Evolutionary conservation across 2,329 filamentous ascomycete species (phyloP).

Genomic region (Xylaria sp.): DNA sequence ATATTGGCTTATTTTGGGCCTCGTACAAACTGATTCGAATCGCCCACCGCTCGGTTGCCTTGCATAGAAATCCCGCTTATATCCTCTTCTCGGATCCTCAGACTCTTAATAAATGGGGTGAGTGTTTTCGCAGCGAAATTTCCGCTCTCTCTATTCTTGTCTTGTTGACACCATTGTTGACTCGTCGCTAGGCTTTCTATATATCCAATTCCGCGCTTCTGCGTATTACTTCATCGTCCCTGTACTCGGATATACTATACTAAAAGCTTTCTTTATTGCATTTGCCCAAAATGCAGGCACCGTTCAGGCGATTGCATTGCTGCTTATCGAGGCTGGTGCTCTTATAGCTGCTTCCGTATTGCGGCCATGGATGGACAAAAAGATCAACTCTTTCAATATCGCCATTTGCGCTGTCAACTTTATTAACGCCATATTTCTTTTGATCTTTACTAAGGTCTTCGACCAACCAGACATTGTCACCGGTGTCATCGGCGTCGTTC

Average conservation of each 20-base stretch:
- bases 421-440: constrained; percentile 86
- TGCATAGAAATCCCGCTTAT: constrained; percentile 97
- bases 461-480: constrained; percentile 84
- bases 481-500: constrained; percentile 87
- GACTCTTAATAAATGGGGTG: constrained; percentile 88
- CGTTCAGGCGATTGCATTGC: constrained; percentile 82
- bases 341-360: constrained; percentile 83
- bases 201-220: constrained; percentile 95
- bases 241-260: constrained; percentile 78
- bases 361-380: constrained; percentile 98
- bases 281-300: constrained; percentile 77
- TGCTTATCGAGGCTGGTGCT: constrained; percentile 83
- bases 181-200: constrained; percentile 76
- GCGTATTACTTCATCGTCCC: constrained; percentile 96
- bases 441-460: constrained; percentile 90
- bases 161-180: neutral
- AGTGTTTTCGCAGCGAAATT: constrained; percentile 28
- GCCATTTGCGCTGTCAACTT: constrained; percentile 91
- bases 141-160: neutral
- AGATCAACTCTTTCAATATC: constrained; percentile 97
- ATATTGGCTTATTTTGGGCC: constrained; percentile 83
- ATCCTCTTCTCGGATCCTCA: constrained; percentile 97
- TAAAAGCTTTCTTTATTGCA: constrained; percentile 91
- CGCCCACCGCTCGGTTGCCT: constrained; percentile 84
- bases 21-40: constrained; percentile 90